Evolutionary conservation across 768 basidiomycete species (phyloP), one percentile per base, ranked within the genome.

Genomic region (Pleurotus djamor): DNA sequence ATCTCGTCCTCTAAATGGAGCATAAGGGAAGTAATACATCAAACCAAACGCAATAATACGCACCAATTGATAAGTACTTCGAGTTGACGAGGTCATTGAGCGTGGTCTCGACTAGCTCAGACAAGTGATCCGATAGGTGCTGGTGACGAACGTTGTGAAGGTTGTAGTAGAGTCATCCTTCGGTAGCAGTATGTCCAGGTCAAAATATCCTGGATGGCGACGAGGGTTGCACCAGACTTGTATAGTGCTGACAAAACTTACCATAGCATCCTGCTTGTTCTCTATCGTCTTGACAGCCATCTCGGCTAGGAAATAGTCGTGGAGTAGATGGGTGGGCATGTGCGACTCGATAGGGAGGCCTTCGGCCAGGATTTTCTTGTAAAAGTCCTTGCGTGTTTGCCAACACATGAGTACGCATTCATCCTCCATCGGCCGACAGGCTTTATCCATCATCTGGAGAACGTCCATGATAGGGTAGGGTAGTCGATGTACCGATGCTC

Each of bases 131-230:
- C 0, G 95, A 96, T 9, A 98, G 79, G 69, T 97, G 94, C 49
- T 95, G 92, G 68, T 98, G 96, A 65, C 88, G 94, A 70, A 97
- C 96, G 60, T 94, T 96, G 78, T 96, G 91, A 13, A 96, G 77
- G 63, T 94, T 94, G 77, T 95, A 95, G 71, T 93, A 96, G 66
- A 0, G 94, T 96, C 88, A 98, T 92, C 12, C 97, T 86, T 48
- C 96, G 86, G 73, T 98, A 98, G 80, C 98, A 94, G 79, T 91
- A 97, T 9, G 96, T 96, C 97, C 97, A 99, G 0, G 97, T 99
- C 66, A 97, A 78, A 69, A 97, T 97, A 73, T 99, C 96, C 87
- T 93, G 63, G 13, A 36, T 4, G 49, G 45, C 0, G 57, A 16
- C 6, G 2, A 59, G 54, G 58, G 3, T 41, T 4, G 38, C n/a